phyloP scores from a whole-genome alignment of 768 basidiomycete species.

The Lactarius akahatsu region DNA sequence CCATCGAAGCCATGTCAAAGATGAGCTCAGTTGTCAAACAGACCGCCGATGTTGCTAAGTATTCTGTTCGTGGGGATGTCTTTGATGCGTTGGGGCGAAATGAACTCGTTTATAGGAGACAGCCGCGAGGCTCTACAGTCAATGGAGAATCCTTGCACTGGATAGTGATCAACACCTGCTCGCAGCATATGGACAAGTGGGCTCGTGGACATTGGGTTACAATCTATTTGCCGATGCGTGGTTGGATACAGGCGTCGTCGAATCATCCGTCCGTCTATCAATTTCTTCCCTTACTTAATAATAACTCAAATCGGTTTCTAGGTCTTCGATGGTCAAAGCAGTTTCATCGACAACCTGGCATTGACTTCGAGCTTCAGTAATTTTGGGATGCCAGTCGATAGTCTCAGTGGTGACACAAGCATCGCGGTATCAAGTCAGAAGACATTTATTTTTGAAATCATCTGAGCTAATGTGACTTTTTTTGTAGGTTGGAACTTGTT shows the following conservation, averaged over 20 bases:
- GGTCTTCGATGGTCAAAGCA: slow-evolving; percentile 55
- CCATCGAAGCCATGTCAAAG: background rate
- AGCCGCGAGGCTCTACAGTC: background rate
- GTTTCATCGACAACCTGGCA: slow-evolving; percentile 44
- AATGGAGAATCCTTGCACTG: background rate
- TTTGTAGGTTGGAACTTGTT: background rate
- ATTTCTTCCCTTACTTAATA: too few species aligned
- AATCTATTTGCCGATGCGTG: background rate
- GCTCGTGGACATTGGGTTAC: background rate
- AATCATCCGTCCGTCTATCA: background rate
- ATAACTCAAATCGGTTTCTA: background rate
- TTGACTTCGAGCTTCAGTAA: background rate
- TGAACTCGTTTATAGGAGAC: background rate
- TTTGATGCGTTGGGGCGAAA: background rate
- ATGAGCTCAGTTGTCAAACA: background rate
- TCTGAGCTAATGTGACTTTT: background rate
- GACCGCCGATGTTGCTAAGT: background rate
- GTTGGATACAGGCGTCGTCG: background rate
- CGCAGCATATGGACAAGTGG: background rate
- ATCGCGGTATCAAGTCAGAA: background rate
- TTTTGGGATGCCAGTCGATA: background rate
- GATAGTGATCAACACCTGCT: background rate
- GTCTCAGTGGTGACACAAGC: background rate
- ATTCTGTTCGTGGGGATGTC: background rate
- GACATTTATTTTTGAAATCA: background rate